Base-by-base conservation (phyloP, 2,329 filamentous ascomycete species). In the Diplodia corticola region DNA sequence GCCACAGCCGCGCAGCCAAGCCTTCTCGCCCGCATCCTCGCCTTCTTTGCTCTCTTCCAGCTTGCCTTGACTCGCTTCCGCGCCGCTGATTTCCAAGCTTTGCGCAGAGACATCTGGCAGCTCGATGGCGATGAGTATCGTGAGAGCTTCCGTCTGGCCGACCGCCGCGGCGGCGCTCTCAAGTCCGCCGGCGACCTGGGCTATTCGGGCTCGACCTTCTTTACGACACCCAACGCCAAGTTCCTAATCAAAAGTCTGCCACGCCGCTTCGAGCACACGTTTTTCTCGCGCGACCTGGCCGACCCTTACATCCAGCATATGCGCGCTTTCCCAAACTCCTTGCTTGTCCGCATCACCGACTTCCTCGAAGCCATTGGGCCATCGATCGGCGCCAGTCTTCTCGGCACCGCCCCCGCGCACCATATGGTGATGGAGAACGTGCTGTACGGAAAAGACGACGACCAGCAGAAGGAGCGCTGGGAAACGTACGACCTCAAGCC, bases 341-440 rank as follows among this genome's bases (percentile, higher is more conserved):
- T 92, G 0, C 81, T 92, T 0, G 86, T 91, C 5, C 86, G 89
- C 60, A 92, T 92, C 71, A 90, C 87, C 26, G 89, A 92, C 74
- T 86, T 92, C 67, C 80, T 91, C 0, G 83, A 86, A 61, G 82
- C 84, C 0, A 81, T 84, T 0, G 81, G 83, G 10, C 70, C 76
- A 0, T 86, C 87, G 0, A 72, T 92, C 1, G 90, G 89, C 1
- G 90, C 89, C 57, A 82, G 84, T 1, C 70, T 87, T 0, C 70
- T 91, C 0, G 84, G 88, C 4, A 77, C 84, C 1, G 86, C 88
- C 0, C 89, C 90, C 0, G 86, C 86, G 0, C 89, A 91, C 69
- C 89, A 92, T 72, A 89, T 92, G 67, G 82, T 92, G 71, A 92
- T 92, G 90, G 90, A 92, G 74, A 92, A 92, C 72, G 81, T 91